Base-by-base conservation (phyloP, 331 rosid species). In the Arachis monticola region DNA sequence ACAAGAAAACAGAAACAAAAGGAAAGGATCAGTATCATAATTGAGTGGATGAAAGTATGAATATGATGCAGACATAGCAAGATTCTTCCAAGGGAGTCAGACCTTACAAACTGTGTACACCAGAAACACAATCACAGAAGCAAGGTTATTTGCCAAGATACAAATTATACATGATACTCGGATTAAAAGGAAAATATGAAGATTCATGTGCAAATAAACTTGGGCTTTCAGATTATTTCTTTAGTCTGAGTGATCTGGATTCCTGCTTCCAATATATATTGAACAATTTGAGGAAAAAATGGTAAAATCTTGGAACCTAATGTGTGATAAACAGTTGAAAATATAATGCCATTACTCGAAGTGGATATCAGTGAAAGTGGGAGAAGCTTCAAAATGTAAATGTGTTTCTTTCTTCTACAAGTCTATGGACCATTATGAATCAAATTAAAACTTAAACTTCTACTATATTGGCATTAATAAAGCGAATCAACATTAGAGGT, bases 181-280 rank as follows among this genome's bases (percentile, higher is more conserved):
- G 57, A 10, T 67, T 38, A 17, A 73, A 67, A 41, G 50, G 56
- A 50, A 77, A 70, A 27, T 53, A 55, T 53, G 70, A 58, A 64
- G 10, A 44, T 31, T 32, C n/a, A n/a, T 52, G 48, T 55, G 35
- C 38, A 64, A 52, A 70, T 46, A 70, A 41, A 14, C 46, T 22
- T 61, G 6, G 3, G 38, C 41, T 70, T 58, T 14, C 6, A 56
- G 22, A 38, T 70, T 47, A 69, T 64, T 57, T 40, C 65, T 77
- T 61, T 1, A 7, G 22, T 8, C 61, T 10, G 48, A 51, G 11
- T 60, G 10, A 35, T 64, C 45, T 52, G 52, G 56, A 17, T 17
- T 17, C 57, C 31, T 10, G 31, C 45, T 67, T 66, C 47, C 3
- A 14, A 45, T 38, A 69, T 53, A n/a, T 10, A 42, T 50, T 12